Percentiles rank a stretch among this genome's conserved stretches.
These are phyloP conservation scores for Dryas drummondii DNA, from an alignment of 306 rosid genomes.

Conservation along the genomic window DNA sequence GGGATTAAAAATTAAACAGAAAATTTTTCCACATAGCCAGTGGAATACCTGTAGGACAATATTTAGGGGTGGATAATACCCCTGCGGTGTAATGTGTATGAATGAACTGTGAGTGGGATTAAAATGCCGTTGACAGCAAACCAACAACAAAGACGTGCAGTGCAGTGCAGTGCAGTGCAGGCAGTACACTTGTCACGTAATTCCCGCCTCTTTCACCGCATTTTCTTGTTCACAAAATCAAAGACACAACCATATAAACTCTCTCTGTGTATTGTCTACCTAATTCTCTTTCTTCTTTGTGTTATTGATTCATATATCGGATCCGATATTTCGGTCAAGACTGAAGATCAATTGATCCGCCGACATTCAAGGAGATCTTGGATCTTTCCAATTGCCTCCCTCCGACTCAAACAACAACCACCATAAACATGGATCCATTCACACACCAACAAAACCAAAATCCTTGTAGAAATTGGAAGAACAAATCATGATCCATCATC, in stretches of 20 bases:
- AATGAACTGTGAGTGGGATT: no score
- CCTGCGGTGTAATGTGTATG: no score
- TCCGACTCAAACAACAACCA: neutral
- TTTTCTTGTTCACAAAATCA: neutral
- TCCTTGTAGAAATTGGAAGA: no score
- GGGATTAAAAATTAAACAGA: no score
- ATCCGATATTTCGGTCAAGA: slow-evolving; percentile 36
- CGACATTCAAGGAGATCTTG: slow-evolving; percentile 12
- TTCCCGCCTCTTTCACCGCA: slow-evolving; percentile 39
- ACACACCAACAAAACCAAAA: neutral
- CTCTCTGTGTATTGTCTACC: neutral
- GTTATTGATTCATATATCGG: slow-evolving; percentile 15
- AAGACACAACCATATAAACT: neutral
- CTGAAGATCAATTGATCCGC: slow-evolving; percentile 25
- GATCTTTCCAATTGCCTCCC: neutral
- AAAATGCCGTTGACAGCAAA: slow-evolving; percentile 24
- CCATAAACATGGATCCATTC: neutral
- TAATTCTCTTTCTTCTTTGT: neutral
- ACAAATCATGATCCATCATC: neutral
- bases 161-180: slow-evolving; percentile 24
- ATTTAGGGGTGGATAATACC: no score
- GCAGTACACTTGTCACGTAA: slow-evolving; percentile 30
- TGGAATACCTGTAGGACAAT: no score
- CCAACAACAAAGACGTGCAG: slow-evolving; percentile 28
- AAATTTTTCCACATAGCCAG: no score